Evolutionary conservation across 352 stramenopile genomes (phyloP), one percentile per base, ranked within the genome.

Genomic region (Globisporangium ultimum): DNA sequence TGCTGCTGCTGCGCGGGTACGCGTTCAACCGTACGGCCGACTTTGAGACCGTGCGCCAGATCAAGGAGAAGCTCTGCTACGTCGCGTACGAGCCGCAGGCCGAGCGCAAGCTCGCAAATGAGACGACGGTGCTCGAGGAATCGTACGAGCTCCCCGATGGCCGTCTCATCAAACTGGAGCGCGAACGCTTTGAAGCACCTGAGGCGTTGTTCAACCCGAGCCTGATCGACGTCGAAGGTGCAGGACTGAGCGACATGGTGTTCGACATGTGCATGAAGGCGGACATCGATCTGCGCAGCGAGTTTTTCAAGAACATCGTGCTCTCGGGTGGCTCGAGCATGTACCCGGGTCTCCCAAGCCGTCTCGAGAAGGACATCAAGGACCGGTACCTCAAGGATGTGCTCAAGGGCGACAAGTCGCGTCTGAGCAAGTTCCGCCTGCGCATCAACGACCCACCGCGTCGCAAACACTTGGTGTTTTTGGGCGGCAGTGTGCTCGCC

Each of bases 261-360:
- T 98, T 99, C 58, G 93, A 99, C 58, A 98, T 97, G 80, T 98
- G 98, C 75, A 95, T 97, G 80, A 97, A 98, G 68, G 96, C 95
- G n/a, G 88, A 93, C 42, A 91, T 95, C 18, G 97, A 99, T 71
- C 79, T 97, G 41, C 87, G 96, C 52, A 81, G 82, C 6, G 96
- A 97, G 55, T 98, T 99, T 49, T 99, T 98, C 74, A 98, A 98
- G 64, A 98, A 99, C 74, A 98, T 99, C 65, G 89, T 97, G 69
- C 81, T 98, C 9, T 95, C 79, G 3, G 92, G 93, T 32, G 96
- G 96, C 18, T 97, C 89, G 18, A 97, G 80, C 67, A 98, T 98
- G 93, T 98, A 98, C 75, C 93, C 93, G n/a, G 96, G 96, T 36
- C 72, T 98, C 18, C 91, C 93, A 7, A 96, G 83, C 45, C 87